Evolutionary conservation across 1,139 yeast genomes (phyloP).

Genomic region (Yamadazyma siamensis): DNA sequence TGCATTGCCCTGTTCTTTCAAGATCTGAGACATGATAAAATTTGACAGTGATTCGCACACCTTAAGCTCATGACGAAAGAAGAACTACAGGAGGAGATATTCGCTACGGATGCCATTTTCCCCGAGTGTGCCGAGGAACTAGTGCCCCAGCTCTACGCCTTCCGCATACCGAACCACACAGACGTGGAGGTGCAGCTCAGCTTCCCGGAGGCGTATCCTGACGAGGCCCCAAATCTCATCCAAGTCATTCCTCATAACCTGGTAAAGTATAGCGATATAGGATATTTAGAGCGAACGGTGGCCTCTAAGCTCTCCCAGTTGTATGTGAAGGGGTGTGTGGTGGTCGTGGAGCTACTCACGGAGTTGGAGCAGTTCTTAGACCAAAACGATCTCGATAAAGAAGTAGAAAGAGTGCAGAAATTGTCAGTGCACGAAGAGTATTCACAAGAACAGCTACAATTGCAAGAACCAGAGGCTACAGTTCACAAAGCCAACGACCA

Average conservation of each 20-base stretch:
- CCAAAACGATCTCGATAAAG: constrained; percentile 16
- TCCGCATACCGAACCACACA: constrained; percentile 64
- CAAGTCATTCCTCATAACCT: constrained; percentile 42
- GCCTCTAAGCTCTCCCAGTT: constrained; percentile 47
- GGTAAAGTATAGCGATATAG: constrained; percentile 36
- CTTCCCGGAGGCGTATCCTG: constrained; percentile 72
- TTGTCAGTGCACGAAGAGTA: constrained; percentile 4
- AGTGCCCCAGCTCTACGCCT: constrained; percentile 42
- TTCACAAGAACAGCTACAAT: constrained; percentile 6
- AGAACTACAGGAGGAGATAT: constrained; percentile 72
- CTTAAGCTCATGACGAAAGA: constrained; percentile 35
- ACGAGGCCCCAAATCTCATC: constrained; percentile 52
- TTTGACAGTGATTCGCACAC: constrained; percentile 1
- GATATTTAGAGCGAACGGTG: constrained; percentile 42
- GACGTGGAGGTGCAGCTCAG: constrained; percentile 57
- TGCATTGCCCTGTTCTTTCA: constrained; percentile 58
- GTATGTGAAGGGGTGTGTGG: constrained; percentile 61
- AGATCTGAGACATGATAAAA: constrained; percentile 13
- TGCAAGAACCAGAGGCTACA: constrained; percentile 1
- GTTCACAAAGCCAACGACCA: constrained; percentile 18
- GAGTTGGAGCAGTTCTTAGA: constrained; percentile 56
- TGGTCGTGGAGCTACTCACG: constrained; percentile 73
- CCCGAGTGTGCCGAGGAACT: constrained; percentile 49
- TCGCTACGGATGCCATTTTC: constrained; percentile 85
- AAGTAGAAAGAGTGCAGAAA: constrained; percentile 1